Evolutionary conservation across 331 rosid species (phyloP).

Genomic region (Prunus yedoensis): DNA sequence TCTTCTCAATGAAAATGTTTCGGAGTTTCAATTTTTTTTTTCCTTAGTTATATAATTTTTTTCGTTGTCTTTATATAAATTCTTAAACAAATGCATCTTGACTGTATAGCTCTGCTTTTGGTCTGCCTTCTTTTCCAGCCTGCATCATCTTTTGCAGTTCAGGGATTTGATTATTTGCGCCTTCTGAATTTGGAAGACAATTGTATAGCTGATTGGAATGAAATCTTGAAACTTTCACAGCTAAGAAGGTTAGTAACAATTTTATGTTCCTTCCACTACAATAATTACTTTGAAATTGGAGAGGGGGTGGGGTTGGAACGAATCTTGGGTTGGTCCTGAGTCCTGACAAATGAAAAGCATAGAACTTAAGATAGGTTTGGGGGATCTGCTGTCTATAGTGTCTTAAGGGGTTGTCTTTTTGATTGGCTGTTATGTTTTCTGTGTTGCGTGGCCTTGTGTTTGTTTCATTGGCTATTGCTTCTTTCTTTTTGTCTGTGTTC

Average conservation of each 20-base stretch:
- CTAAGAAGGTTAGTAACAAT: conserved; percentile 58
- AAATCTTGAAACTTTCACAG: conserved; percentile 74
- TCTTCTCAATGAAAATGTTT: neutral
- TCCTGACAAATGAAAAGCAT: neutral
- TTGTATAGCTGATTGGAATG: conserved; percentile 76
- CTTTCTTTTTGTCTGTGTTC: too few species aligned
- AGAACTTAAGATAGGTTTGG: neutral
- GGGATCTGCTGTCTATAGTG: neutral
- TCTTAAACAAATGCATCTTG: conserved; percentile 19
- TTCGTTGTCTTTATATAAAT: conserved; percentile 2
- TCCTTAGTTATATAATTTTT: neutral
- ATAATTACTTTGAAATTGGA: conserved; percentile 3
- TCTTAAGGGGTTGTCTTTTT: too few species aligned
- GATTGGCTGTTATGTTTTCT: too few species aligned
- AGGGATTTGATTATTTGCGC: conserved; percentile 73
- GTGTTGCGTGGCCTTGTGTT: too few species aligned
- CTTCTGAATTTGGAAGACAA: conserved; percentile 92
- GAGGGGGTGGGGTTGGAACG: neutral
- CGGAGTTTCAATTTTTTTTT: conserved; percentile 5
- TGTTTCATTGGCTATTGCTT: too few species aligned
- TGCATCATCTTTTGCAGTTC: conserved; percentile 57
- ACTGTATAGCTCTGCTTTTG: conserved; percentile 21
- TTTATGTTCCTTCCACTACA: neutral
- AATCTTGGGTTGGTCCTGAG: neutral
- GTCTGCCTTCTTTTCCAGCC: conserved; percentile 53